A percentile compares a stretch with the other conserved stretches of the same genome.
Evolutionary conservation across 306 rosid species (phyloP).

Genomic region (Cucurbita argyrosperma): DNA sequence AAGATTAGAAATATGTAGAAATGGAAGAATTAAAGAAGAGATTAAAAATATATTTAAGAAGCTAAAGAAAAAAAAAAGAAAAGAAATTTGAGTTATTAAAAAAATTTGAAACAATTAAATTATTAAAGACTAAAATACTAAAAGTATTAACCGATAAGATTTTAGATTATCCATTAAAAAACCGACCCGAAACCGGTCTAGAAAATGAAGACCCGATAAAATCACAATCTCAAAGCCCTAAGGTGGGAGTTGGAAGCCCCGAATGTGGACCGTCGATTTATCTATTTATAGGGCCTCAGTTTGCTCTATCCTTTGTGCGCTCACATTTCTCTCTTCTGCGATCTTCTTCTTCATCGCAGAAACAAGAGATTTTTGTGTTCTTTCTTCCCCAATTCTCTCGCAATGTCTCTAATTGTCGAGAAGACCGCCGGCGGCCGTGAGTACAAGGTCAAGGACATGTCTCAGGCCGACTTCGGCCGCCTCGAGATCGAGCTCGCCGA

Average conservation of each 20-base stretch:
- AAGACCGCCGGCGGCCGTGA: constrained; percentile 50
- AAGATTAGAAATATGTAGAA: too few relatives aligned
- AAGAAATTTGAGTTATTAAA: too few relatives aligned
- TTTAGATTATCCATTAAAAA: too few relatives aligned
- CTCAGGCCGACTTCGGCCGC: constrained; percentile 56
- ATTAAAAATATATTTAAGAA: too few relatives aligned
- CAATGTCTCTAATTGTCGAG: constrained; percentile 43
- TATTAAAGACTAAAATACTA: too few relatives aligned
- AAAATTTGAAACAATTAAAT: too few relatives aligned
- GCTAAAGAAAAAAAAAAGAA: too few relatives aligned
- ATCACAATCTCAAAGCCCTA: constrained; percentile 1
- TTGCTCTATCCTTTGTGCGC: background rate
- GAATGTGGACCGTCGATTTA: constrained; percentile 25
- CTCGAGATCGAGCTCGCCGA: constrained; percentile 57
- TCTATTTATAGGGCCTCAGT: constrained; percentile 22
- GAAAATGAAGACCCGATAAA: background rate
- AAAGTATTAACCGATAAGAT: too few relatives aligned
- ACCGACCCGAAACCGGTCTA: too few relatives aligned
- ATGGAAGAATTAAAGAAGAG: too few relatives aligned
- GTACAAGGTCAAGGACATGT: constrained; percentile 63
- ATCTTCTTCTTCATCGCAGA: background rate
- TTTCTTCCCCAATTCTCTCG: background rate
- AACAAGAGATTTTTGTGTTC: background rate
- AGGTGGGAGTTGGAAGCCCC: constrained; percentile 7
- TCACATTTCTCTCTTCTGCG: background rate